Base-by-base conservation (phyloP, 345 rosid species). In the Brassica nigra region DNA sequence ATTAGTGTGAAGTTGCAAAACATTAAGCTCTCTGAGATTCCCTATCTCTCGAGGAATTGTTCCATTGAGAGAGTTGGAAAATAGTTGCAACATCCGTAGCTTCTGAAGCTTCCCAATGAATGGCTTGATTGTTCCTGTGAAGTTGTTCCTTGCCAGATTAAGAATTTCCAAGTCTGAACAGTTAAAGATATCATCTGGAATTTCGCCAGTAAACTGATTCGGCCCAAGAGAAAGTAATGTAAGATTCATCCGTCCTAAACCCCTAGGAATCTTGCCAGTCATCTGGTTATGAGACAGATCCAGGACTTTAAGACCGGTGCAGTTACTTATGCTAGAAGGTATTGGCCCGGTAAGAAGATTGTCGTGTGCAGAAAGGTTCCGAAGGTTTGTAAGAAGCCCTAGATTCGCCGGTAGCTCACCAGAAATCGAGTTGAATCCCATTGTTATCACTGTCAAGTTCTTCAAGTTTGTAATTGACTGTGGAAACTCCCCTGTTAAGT, bases 101-200 rank as follows among this genome's bases (percentile, higher is more conserved):
- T 83, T 90, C 55, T 78, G 5, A 68, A 92, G 92, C 62, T 85
- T 85, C 66, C 95, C 90, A 10, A 89, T 62, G 16, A 81, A 75
- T 63, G 96, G 91, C 59, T 85, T 90, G 36, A 94, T 69, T 23
- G 73, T 7, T 67, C 97, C 97, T 12, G 79, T 89, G 67, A 94
- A 85, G 66, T 86, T 84, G 84, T 89, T 94, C 15, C 54, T 29
- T 8, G 79, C 68, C 83, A 90, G 73, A 73, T 65, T 75, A 23
- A 89, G 76, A 29, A 0, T 0, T 9, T 2, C 59, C 54, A 92
- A 76, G 52, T 85, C 80, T 71, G 92, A 84, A 81, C 96, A 92
- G 66, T 89, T 85, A 84, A 86, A 94, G 74, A 92, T 89, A 44
- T 90, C 97, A 74, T 85, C 89, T 6, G 97, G 94, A 37, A 94